Percentiles rank a stretch among this genome's conserved stretches.
Conservation (phyloP, 768 basidiomycete genomes). For the Galerina marginata region DNA sequence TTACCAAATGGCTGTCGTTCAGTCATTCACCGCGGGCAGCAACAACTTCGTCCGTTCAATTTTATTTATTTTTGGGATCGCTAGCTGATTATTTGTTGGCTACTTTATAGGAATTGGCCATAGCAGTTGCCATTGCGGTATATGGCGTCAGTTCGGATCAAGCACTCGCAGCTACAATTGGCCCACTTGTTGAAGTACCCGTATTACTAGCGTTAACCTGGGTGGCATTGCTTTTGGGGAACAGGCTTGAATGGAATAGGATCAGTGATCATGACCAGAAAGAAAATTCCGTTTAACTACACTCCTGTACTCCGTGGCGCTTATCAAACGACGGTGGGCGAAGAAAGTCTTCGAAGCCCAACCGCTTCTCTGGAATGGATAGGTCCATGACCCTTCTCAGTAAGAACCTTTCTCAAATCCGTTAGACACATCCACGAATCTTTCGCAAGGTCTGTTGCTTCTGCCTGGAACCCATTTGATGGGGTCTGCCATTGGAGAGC, state of each 20-base stretch:
- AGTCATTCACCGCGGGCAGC: constrained; percentile 79
- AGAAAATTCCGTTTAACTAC: no score
- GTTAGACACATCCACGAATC: no score
- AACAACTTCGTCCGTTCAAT: constrained; percentile 69
- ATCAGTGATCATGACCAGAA: not conserved
- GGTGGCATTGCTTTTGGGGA: constrained; percentile 56
- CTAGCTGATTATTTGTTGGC: not conserved
- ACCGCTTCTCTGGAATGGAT: no score
- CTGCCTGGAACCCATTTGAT: no score
- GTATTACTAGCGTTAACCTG: constrained; percentile 73
- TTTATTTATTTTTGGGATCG: not conserved
- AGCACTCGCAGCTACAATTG: constrained; percentile 82
- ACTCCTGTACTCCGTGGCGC: no score
- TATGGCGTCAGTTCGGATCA: constrained; percentile 82
- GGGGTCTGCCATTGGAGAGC: no score
- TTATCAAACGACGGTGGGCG: no score
- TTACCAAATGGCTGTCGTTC: constrained; percentile 78
- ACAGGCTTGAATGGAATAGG: constrained; percentile 44
- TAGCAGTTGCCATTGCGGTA: constrained; percentile 79
- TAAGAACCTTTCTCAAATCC: no score
- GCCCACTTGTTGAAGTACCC: constrained; percentile 78
- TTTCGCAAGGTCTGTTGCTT: no score
- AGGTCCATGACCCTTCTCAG: no score
- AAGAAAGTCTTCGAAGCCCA: no score
- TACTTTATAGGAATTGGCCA: constrained; percentile 68